Evolutionary conservation across 2,329 filamentous ascomycete species (phyloP).

Genomic region (Phyllosticta capitalensis): DNA sequence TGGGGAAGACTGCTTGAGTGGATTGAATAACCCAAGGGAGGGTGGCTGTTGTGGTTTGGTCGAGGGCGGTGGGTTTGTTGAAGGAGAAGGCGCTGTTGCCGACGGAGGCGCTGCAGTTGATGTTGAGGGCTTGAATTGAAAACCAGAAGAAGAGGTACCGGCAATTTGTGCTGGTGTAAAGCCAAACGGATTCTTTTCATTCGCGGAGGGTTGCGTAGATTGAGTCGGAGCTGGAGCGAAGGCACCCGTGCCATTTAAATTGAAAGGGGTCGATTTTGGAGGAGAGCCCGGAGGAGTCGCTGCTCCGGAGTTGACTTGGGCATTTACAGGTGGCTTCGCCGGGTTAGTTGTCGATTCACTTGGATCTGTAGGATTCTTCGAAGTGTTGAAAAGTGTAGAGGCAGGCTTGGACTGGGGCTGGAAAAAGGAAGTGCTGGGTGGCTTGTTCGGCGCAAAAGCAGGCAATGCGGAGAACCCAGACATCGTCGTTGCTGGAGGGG

Average conservation of each 20-base stretch:
- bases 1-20: conserved; percentile 2
- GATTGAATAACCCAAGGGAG: conserved; percentile 6
- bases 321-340: background rate
- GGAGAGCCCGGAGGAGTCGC: conserved; percentile 4
- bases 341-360: background rate
- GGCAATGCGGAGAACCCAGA: background rate
- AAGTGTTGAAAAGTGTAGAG: background rate
- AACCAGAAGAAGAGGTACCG: background rate
- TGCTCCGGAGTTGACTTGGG: background rate
- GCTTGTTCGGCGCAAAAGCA: background rate
- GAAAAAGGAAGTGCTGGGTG: background rate
- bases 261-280: background rate
- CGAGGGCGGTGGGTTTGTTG: background rate
- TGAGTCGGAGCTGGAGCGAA: too few relatives aligned
- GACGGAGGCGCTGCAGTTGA: background rate
- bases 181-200: conserved; percentile 1
- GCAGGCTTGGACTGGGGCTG: background rate
- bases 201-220: background rate
- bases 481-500: background rate
- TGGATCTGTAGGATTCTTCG: background rate
- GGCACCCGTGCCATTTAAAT: background rate
- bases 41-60: background rate
- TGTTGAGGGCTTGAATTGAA: background rate
- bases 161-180: background rate
- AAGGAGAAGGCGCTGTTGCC: background rate